A percentile compares a stretch with the other conserved stretches of the same genome.
Conservation (phyloP, 73 alveolate genomes). For the Symbiodinium natans region DNA sequence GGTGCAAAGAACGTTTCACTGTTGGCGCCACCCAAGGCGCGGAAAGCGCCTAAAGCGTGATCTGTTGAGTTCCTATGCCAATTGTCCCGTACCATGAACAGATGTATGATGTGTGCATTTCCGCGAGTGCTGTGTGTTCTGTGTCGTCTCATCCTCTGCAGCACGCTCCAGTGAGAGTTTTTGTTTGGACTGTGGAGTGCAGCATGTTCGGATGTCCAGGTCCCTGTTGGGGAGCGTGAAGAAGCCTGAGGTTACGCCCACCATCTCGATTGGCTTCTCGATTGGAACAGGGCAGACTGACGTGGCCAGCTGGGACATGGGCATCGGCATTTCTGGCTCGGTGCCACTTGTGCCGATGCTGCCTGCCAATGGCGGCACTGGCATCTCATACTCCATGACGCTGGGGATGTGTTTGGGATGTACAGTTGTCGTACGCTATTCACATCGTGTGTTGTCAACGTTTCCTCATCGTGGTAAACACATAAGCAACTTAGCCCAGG, state of each 20-base stretch:
- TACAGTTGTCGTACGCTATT: too few species aligned
- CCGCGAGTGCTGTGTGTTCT: background rate
- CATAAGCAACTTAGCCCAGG: too few species aligned
- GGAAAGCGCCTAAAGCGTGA: too few species aligned
- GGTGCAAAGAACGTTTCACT: too few species aligned
- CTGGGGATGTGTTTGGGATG: too few species aligned
- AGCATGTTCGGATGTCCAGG: background rate
- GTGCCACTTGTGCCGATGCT: background rate
- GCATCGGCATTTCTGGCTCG: background rate
- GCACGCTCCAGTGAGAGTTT: too few species aligned
- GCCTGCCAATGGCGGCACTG: background rate
- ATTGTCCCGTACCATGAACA: too few species aligned
- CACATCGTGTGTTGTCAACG: too few species aligned
- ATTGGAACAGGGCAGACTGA: background rate
- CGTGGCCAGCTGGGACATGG: background rate
- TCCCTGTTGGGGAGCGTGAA: background rate
- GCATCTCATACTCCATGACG: background rate
- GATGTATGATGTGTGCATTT: too few species aligned
- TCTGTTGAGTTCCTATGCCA: too few species aligned
- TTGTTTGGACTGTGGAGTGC: background rate
- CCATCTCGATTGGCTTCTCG: background rate
- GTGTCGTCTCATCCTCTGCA: background rate
- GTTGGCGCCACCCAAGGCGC: too few species aligned
- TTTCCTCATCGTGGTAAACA: too few species aligned
- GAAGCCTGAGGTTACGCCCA: background rate